Evolutionary conservation across 306 rosid species (phyloP).

Genomic region (Lupinus albus): DNA sequence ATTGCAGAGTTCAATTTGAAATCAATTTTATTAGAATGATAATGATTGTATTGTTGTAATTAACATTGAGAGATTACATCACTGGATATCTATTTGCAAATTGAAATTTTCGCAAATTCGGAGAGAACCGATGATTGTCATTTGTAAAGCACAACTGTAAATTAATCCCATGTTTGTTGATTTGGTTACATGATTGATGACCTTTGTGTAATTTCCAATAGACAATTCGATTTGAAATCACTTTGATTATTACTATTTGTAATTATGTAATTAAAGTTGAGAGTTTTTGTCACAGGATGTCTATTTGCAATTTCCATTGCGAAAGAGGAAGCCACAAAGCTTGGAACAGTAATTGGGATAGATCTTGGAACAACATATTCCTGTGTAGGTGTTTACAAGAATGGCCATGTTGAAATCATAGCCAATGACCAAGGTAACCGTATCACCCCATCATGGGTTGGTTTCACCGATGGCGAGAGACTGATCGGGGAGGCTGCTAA

Average conservation of each 20-base stretch:
- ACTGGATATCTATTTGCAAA: constrained; percentile 77
- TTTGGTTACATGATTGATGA: too few relatives aligned
- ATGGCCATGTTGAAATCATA: constrained; percentile 96
- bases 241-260: background rate
- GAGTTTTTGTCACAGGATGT: constrained; percentile 54
- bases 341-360: constrained; percentile 95
- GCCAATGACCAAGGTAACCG: constrained; percentile 99
- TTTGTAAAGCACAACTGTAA: too few relatives aligned
- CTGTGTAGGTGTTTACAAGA: constrained; percentile 98
- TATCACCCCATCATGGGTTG: constrained; percentile 99
- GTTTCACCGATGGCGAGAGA: constrained; percentile 83
- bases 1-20: background rate
- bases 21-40: too few relatives aligned
- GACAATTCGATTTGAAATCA: too few relatives aligned
- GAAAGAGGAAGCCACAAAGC: constrained; percentile 83
- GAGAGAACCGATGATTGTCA: too few relatives aligned
- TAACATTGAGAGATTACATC: too few relatives aligned
- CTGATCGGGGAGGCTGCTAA: constrained; percentile 99
- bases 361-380: constrained; percentile 98
- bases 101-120: too few relatives aligned
- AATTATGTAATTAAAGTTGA: constrained; percentile 37
- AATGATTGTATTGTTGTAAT: too few relatives aligned
- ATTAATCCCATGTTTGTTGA: too few relatives aligned
- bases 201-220: too few relatives aligned
- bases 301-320: constrained; percentile 79